Evolutionary conservation across 345 rosid genomes (phyloP).

Genomic region (Orychophragmus violaceus): DNA sequence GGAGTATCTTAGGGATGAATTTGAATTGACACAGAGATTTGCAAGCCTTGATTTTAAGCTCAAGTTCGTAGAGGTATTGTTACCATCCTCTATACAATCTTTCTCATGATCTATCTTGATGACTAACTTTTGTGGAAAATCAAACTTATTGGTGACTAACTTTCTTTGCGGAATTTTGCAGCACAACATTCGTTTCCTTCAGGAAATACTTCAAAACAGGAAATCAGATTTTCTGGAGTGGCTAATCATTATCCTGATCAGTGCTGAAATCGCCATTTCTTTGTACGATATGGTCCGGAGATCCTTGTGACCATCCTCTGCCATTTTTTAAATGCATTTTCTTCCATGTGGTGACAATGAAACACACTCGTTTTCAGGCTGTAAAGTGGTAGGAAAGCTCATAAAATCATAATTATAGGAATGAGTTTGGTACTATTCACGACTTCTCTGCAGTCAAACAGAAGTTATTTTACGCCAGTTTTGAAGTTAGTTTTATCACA

Average conservation of each 20-base stretch:
- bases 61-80: constrained; percentile 94
- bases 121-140: background rate
- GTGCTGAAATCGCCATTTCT: constrained; percentile 70
- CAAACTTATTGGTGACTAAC: background rate
- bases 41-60: constrained; percentile 87
- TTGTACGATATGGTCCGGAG: constrained; percentile 47
- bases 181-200: constrained; percentile 94
- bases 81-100: background rate
- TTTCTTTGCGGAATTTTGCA: constrained; percentile 31
- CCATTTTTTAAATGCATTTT: constrained; percentile 4
- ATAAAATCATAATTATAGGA: background rate
- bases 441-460: too few relatives aligned
- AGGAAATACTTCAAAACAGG: constrained; percentile 91
- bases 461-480: too few relatives aligned
- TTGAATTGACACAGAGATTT: constrained; percentile 83
- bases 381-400: constrained; percentile 16
- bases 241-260: constrained; percentile 82
- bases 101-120: constrained; percentile 4
- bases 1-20: constrained; percentile 90
- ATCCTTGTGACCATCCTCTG: constrained; percentile 34
- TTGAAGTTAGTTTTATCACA: background rate
- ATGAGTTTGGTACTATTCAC: too few relatives aligned
- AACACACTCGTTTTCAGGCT: too few relatives aligned
- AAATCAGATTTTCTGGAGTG: constrained; percentile 93
- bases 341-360: constrained; percentile 5